Evolutionary conservation across 805 yeast genomes (phyloP).

Genomic region (Candida sanyiensis): DNA sequence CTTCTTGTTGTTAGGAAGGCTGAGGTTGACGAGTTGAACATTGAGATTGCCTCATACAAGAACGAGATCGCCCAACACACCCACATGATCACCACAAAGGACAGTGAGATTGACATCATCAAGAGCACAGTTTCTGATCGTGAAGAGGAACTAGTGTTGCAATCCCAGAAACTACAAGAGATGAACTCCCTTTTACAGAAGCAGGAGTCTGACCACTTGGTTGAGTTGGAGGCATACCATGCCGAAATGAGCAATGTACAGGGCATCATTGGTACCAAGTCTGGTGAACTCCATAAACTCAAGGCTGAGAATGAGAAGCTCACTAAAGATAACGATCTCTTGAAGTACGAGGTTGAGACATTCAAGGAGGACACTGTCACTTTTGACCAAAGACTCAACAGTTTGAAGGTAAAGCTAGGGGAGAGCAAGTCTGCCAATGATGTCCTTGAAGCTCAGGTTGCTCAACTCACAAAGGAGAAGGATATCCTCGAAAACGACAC

Average conservation of each 20-base stretch:
- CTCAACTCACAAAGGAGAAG: slow-evolving; percentile 30
- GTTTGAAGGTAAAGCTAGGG: slow-evolving; percentile 15
- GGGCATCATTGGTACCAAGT: slow-evolving; percentile 24
- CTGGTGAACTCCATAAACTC: slow-evolving; percentile 25
- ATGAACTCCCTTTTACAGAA: slow-evolving; percentile 28
- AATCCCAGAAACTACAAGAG: slow-evolving; percentile 23
- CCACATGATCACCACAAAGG: slow-evolving; percentile 8
- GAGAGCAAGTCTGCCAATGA: slow-evolving; percentile 19
- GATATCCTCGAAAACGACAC: slow-evolving; percentile 40
- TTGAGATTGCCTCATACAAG: slow-evolving; percentile 15
- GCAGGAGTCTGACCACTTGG: slow-evolving; percentile 32
- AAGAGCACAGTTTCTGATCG: slow-evolving; percentile 9
- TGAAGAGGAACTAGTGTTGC: slow-evolving; percentile 14
- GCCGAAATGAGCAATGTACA: slow-evolving; percentile 31
- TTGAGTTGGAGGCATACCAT: slow-evolving; percentile 33
- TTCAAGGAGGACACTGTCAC: slow-evolving; percentile 23
- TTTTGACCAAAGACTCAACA: slow-evolving; percentile 22
- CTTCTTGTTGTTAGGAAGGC: slow-evolving; percentile 22
- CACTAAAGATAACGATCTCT: slow-evolving; percentile 20
- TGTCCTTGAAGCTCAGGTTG: slow-evolving; percentile 24
- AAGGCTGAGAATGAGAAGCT: slow-evolving; percentile 24
- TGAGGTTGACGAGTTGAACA: slow-evolving; percentile 24
- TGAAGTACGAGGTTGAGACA: slow-evolving; percentile 23
- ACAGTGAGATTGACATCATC: slow-evolving; percentile 10
- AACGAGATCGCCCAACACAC: slow-evolving; percentile 1